Evolutionary conservation across 108 stramenopile genomes (phyloP), one percentile per base, ranked within the genome.

Genomic region (Cyclotella sp.): DNA sequence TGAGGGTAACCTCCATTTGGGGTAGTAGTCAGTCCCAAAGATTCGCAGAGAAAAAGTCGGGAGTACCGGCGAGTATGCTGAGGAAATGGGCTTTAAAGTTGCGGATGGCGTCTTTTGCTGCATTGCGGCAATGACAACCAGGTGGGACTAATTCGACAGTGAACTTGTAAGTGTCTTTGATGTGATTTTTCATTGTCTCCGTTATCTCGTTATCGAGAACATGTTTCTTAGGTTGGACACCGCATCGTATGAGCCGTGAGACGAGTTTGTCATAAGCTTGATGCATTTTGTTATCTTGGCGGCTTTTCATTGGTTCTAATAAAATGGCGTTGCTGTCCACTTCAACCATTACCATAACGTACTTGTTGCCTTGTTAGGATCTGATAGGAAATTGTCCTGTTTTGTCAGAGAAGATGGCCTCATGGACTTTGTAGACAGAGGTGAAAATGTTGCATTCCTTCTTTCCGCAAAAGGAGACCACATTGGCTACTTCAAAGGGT

Each of bases 1-100:
- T 0, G 84, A 66, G 44, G 13, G 44, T 45, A 72, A 19, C n/a
- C n/a, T 51, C 27, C 0, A 77, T 72, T 61, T 88, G 88, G 7
- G 74, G 79, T 9, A 88, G 47, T 22, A 86, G 75, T 10, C 52
- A 22, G 47, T 73, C 67, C 87, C 81, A 84, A 11, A 78, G 54
- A 29, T 59, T 55, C 18, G 73, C 5, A n/a, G 84, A 84, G 41
- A 88, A 85, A 40, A 66, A 27, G 11, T 34, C 46, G 42, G 77
- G 46, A 16, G 51, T 61, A n/a, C 75, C 49, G 44, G 62, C 44
- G 15, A 87, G 70, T 30, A 65, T 57, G n/a, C 81, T 70, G 61
- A 87, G 70, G 68, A 85, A 85, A 49, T 85, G 81, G n/a, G 74
- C 65, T 59, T 82, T 77, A 60, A n/a, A n/a, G n/a, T n/a, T n/a